A percentile compares a stretch with the other conserved stretches of the same genome.
phyloP scores from a whole-genome alignment of 495 filamentous ascomycete species.

The Penicillium odoratum region DNA sequence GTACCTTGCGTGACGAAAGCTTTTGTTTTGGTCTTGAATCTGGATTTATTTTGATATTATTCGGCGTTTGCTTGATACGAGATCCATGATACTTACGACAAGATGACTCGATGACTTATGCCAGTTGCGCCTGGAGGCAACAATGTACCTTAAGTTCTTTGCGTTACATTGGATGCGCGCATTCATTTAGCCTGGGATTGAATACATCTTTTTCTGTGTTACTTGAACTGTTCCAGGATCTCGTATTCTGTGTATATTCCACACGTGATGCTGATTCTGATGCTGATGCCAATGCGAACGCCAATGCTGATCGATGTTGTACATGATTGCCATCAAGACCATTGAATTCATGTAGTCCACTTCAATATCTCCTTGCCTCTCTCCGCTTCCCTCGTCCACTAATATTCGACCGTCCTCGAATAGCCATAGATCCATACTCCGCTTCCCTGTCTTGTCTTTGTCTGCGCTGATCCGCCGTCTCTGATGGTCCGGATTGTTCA shows the following conservation, averaged over 20 bases:
- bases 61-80: conserved; percentile 13
- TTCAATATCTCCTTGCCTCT: conserved; percentile 14
- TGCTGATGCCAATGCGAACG: too few relatives aligned
- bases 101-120: conserved; percentile 24
- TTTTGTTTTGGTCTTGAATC: conserved; percentile 14
- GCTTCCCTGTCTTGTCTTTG: conserved; percentile 24
- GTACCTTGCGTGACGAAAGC: neutral
- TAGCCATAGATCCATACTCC: conserved; percentile 37
- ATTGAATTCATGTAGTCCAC: conserved; percentile 10
- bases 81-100: conserved; percentile 30
- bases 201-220: conserved; percentile 15
- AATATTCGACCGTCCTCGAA: conserved; percentile 29
- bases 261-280: neutral
- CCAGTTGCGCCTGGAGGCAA: conserved; percentile 12
- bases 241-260: neutral
- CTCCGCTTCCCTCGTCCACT: conserved; percentile 22
- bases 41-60: neutral
- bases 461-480: conserved; percentile 21
- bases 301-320: neutral
- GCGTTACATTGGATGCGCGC: conserved; percentile 10
- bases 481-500: neutral
- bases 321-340: conserved; percentile 1
- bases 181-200: conserved; percentile 9
- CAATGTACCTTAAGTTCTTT: conserved; percentile 26
- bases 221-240: neutral